A percentile compares a stretch with the other conserved stretches of the same genome.
Conservation (phyloP, 2,329 filamentous ascomycete species). For the Phialophora chinensis region DNA sequence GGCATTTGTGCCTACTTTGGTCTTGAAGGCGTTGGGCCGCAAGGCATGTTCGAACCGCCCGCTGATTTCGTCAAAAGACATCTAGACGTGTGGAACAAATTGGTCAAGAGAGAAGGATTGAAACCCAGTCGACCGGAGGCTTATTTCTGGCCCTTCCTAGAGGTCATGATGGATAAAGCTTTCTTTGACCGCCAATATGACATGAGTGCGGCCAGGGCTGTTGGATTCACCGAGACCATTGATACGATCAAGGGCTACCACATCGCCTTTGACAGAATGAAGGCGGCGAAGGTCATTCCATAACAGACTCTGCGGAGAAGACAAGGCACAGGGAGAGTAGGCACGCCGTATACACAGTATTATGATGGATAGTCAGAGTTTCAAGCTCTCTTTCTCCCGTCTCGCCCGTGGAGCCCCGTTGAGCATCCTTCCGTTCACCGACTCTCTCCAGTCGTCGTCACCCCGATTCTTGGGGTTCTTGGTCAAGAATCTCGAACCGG, state of each 20-base stretch:
- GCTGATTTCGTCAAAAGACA: constrained; percentile 36
- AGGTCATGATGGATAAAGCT: constrained; percentile 36
- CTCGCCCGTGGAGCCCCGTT: background rate
- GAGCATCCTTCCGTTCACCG: background rate
- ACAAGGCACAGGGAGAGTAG: background rate
- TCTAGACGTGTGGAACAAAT: constrained; percentile 28
- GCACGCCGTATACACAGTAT: background rate
- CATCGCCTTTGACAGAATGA: constrained; percentile 41
- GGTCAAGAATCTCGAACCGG: background rate
- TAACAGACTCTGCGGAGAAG: background rate
- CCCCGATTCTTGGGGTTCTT: background rate
- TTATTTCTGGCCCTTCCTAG: constrained; percentile 36
- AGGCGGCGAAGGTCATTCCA: constrained; percentile 36
- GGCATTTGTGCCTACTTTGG: constrained; percentile 43
- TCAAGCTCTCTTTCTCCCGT: background rate
- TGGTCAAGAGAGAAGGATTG: constrained; percentile 29
- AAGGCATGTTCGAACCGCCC: constrained; percentile 28
- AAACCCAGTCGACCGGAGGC: constrained; percentile 35
- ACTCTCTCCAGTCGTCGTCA: constrained; percentile 1
- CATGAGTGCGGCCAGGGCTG: constrained; percentile 31
- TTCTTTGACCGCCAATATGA: constrained; percentile 42
- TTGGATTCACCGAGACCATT: constrained; percentile 39
- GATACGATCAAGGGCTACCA: constrained; percentile 37
- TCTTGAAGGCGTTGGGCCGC: constrained; percentile 40
- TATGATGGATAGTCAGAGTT: background rate